phyloP scores from a whole-genome alignment of 169 alveolate genomes.

The Plasmodium sp. region DNA sequence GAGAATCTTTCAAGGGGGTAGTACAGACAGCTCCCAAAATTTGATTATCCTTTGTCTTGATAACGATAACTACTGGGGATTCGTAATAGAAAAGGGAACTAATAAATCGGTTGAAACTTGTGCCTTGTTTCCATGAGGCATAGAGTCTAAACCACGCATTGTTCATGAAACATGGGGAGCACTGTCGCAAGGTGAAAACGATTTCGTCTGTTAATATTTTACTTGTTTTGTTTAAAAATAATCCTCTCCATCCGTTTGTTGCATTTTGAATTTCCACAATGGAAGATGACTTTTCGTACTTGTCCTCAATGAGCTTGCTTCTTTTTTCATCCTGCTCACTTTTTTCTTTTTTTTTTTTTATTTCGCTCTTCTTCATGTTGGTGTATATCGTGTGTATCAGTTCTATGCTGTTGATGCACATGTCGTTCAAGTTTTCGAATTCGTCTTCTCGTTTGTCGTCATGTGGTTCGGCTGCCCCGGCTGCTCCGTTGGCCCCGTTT shows the following conservation, averaged over 20 bases:
- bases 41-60: slow-evolving; percentile 70
- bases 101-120: slow-evolving; percentile 67
- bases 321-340: not conserved
- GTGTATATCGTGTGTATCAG: slow-evolving; percentile 65
- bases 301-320: not conserved
- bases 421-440: slow-evolving; percentile 10
- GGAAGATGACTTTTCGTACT: slow-evolving; percentile 48
- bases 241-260: slow-evolving; percentile 68
- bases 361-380: slow-evolving; percentile 54
- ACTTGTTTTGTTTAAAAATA: slow-evolving; percentile 64
- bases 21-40: slow-evolving; percentile 72
- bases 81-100: slow-evolving; percentile 43
- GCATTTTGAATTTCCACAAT: slow-evolving; percentile 46
- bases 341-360: not conserved
- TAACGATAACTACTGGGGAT: slow-evolving; percentile 58
- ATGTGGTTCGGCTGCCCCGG: not conserved
- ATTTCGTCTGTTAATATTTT: slow-evolving; percentile 76
- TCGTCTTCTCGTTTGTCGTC: not conserved
- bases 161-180: slow-evolving; percentile 63
- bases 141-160: slow-evolving; percentile 71
- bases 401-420: slow-evolving; percentile 47
- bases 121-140: slow-evolving; percentile 75
- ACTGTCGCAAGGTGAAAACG: slow-evolving; percentile 64
- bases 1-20: slow-evolving; percentile 73
- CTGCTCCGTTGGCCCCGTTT: not conserved